phyloP scores from a whole-genome alignment of 345 rosid genomes.

The Toxicodendron radicans region DNA sequence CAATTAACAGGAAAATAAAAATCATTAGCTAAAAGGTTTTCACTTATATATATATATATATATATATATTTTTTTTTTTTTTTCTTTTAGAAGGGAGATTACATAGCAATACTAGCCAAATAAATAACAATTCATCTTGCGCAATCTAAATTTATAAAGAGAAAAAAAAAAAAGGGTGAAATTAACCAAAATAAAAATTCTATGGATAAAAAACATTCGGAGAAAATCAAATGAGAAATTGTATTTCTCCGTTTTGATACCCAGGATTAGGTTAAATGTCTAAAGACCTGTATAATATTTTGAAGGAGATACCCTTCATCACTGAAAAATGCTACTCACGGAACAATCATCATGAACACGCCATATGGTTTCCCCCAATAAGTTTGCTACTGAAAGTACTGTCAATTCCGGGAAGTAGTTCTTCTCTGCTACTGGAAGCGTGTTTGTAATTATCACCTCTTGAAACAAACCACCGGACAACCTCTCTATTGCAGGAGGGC shows the following conservation, averaged over 20 bases:
- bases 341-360: slow-evolving; percentile 88
- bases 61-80: background rate
- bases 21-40: too few species aligned
- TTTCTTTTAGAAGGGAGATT: background rate
- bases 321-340: slow-evolving; percentile 66
- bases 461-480: slow-evolving; percentile 75
- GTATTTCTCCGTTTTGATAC: background rate
- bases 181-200: background rate
- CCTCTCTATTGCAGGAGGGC: slow-evolving; percentile 83
- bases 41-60: too few species aligned
- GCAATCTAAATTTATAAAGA: background rate
- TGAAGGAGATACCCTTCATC: slow-evolving; percentile 19
- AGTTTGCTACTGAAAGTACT: slow-evolving; percentile 74
- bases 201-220: background rate
- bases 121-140: background rate
- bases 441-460: slow-evolving; percentile 80
- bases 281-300: too few species aligned
- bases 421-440: slow-evolving; percentile 65
- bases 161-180: background rate
- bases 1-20: too few species aligned
- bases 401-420: slow-evolving; percentile 82
- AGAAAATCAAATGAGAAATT: background rate
- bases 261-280: background rate
- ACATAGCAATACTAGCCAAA: background rate
- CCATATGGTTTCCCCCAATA: slow-evolving; percentile 85